Evolutionary conservation across 1,139 yeast genomes (phyloP).

Genomic region (Dujonia santamariae): DNA sequence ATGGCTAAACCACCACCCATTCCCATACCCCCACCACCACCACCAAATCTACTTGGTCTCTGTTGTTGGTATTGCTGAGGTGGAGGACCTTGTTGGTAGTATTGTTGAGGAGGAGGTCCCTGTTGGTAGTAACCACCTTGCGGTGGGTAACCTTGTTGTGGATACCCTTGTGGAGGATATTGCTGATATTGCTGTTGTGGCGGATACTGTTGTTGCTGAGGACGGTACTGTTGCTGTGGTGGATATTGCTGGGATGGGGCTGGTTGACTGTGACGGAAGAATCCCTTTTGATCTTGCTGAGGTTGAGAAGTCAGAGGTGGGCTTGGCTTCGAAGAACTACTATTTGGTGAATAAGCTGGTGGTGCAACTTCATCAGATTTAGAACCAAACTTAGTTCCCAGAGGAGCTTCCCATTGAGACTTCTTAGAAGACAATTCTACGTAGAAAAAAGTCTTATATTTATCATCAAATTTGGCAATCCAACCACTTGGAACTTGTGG

Average conservation of each 20-base stretch:
- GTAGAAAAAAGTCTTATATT: conserved; percentile 75
- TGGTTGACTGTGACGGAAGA: conserved; percentile 10
- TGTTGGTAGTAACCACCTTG: conserved; percentile 15
- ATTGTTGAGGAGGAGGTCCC: conserved; percentile 12
- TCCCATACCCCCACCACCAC: conserved; percentile 12
- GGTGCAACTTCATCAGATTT: conserved; percentile 26
- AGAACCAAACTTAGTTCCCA: conserved; percentile 46
- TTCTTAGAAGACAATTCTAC: conserved; percentile 69
- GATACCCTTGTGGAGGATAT: conserved; percentile 14
- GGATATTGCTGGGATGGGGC: conserved; percentile 17
- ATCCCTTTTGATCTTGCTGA: conserved; percentile 7
- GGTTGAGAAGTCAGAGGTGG: conserved; percentile 12
- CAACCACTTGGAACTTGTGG: conserved; percentile 77
- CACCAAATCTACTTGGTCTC: conserved; percentile 10
- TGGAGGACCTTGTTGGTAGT: conserved; percentile 15
- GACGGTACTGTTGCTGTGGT: conserved; percentile 10
- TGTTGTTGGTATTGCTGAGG: conserved; percentile 14
- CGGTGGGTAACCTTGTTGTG: conserved; percentile 19
- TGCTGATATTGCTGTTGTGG: conserved; percentile 14
- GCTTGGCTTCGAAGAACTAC: conserved; percentile 9
- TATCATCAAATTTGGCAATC: conserved; percentile 82
- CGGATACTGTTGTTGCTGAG: conserved; percentile 10
- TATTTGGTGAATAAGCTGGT: conserved; percentile 30
- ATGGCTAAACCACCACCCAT: conserved; percentile 48
- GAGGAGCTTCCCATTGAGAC: conserved; percentile 91